A percentile compares a stretch with the other conserved stretches of the same genome.
Evolutionary conservation across 2,329 filamentous ascomycete species (phyloP).

Genomic region (Xylaria digitata): DNA sequence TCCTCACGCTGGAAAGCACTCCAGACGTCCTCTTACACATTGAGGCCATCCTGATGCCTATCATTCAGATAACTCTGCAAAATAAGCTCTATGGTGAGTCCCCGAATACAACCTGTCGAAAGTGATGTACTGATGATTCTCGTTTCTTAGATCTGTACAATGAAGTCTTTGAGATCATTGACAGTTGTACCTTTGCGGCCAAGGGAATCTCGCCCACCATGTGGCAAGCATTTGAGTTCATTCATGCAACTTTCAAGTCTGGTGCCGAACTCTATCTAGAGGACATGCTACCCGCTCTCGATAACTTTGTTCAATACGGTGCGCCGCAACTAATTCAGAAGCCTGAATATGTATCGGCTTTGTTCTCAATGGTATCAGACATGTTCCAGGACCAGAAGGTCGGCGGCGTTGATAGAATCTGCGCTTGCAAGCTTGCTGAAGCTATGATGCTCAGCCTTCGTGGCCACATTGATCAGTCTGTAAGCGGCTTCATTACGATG

Average conservation of each 20-base stretch:
- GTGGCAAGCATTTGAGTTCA: slow-evolving; percentile 98
- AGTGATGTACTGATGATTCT: slow-evolving; percentile 5
- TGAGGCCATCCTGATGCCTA: slow-evolving; percentile 95
- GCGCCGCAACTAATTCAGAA: slow-evolving; percentile 83
- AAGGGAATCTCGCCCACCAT: slow-evolving; percentile 96
- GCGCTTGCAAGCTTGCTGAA: slow-evolving; percentile 96
- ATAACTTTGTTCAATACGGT: slow-evolving; percentile 98
- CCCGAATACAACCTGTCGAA: background rate
- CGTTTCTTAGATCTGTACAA: slow-evolving; percentile 82
- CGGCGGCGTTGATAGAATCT: slow-evolving; percentile 92
- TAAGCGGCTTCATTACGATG: slow-evolving; percentile 88
- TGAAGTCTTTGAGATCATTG: slow-evolving; percentile 98
- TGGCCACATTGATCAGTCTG: slow-evolving; percentile 86
- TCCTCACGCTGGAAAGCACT: slow-evolving; percentile 95
- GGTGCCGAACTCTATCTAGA: slow-evolving; percentile 97
- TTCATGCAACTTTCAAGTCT: slow-evolving; percentile 96
- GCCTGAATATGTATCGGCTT: slow-evolving; percentile 84
- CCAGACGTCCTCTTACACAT: slow-evolving; percentile 95
- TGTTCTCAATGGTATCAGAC: slow-evolving; percentile 93
- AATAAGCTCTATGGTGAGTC: slow-evolving; percentile 90
- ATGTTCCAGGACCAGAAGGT: slow-evolving; percentile 95
- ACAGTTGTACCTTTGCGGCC: slow-evolving; percentile 97
- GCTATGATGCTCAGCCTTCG: slow-evolving; percentile 96
- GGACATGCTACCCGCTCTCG: slow-evolving; percentile 96
- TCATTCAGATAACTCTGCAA: slow-evolving; percentile 94